Conservation (phyloP, 805 yeast genomes). For the Myxozyma vanderwaltii region DNA sequence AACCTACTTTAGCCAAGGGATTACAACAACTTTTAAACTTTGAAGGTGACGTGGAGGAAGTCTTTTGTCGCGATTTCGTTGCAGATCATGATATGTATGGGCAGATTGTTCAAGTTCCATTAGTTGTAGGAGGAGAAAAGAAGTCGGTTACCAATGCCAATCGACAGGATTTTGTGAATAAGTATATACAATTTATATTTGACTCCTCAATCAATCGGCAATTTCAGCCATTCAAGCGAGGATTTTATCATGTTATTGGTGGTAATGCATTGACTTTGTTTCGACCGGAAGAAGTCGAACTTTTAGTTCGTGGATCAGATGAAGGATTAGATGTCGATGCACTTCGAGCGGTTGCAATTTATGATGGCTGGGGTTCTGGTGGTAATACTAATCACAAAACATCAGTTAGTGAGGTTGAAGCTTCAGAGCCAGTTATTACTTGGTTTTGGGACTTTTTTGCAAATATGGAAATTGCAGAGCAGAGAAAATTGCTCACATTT, state of each 20-base stretch:
- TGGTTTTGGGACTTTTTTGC: conserved; percentile 91
- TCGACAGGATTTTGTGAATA: conserved; percentile 60
- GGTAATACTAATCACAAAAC: conserved; percentile 7
- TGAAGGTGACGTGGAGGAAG: conserved; percentile 48
- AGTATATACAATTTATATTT: conserved; percentile 63
- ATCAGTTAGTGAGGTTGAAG: conserved; percentile 36
- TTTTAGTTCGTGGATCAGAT: conserved; percentile 74
- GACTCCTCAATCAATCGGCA: conserved; percentile 55
- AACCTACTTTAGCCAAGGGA: conserved; percentile 65
- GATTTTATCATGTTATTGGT: conserved; percentile 75
- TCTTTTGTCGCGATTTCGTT: conserved; percentile 60
- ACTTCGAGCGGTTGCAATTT: conserved; percentile 71
- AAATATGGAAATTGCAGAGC: conserved; percentile 50
- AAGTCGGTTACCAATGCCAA: conserved; percentile 61
- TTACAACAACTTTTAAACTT: conserved; percentile 52
- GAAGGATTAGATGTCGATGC: conserved; percentile 69
- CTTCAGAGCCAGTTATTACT: conserved; percentile 48
- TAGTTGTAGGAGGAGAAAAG: conserved; percentile 60
- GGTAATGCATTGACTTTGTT: conserved; percentile 80
- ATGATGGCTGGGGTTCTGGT: conserved; percentile 61
- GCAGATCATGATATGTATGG: conserved; percentile 57
- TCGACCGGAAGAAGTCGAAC: conserved; percentile 77
- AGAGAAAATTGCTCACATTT: conserved; percentile 67
- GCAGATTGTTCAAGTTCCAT: conserved; percentile 48
- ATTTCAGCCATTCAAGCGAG: conserved; percentile 61